Evolutionary conservation across 805 yeast species (phyloP).

Genomic region (Candida argentea): DNA sequence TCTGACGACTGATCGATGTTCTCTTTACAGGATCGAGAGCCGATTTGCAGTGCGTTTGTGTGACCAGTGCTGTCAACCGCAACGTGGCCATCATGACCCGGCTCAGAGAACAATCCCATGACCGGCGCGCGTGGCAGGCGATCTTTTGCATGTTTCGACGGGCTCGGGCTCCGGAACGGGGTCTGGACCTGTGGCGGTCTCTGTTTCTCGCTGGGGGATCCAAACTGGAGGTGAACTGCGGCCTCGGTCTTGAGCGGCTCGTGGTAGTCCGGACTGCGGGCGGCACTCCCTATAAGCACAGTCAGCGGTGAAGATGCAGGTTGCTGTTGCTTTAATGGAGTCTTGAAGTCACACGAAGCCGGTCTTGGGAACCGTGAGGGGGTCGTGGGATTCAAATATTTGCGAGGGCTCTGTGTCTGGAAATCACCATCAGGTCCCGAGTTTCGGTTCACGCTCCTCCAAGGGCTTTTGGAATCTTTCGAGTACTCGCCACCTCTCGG

Average conservation of each 20-base stretch:
- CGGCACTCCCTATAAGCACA: conserved; percentile 26
- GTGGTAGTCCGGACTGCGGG: conserved; percentile 4
- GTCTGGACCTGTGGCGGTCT: conserved; percentile 3
- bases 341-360: too few species aligned
- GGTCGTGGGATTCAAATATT: too few species aligned
- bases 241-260: background rate
- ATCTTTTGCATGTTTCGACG: conserved; percentile 15
- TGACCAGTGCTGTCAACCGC: conserved; percentile 13
- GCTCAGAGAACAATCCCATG: conserved; percentile 31
- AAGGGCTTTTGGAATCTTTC: too few species aligned
- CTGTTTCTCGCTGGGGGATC: conserved; percentile 4
- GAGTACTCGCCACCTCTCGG: too few species aligned
- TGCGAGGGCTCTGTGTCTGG: too few species aligned
- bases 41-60: background rate
- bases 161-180: conserved; percentile 22
- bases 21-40: background rate
- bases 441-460: too few species aligned
- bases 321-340: conserved; percentile 22
- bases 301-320: conserved; percentile 33
- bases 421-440: too few species aligned
- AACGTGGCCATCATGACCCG: too few species aligned
- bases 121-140: conserved; percentile 16
- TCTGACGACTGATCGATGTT: too few species aligned
- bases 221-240: conserved; percentile 1
- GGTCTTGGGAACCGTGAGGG: too few species aligned